Evolutionary conservation across 306 rosid genomes (phyloP), one percentile per base, ranked within the genome.

Genomic region (Medicago truncatula): DNA sequence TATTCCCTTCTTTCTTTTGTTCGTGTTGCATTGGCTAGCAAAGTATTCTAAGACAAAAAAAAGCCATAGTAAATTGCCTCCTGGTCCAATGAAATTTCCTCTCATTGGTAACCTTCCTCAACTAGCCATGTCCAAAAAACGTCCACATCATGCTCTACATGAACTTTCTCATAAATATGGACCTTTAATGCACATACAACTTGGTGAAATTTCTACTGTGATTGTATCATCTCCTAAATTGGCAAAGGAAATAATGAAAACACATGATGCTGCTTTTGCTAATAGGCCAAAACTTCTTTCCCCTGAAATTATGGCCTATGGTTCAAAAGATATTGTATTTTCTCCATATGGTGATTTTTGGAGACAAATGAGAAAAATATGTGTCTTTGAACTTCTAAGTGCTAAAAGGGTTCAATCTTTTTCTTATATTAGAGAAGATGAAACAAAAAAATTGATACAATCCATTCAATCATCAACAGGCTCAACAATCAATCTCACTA

Each of bases 41-140:
- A 76, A 44, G 8, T 12, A 40, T 54, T 54, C 39, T 54, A 76
- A 57, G 63, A 2, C 60, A 28, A 68, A 44, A 7, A 6, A 36
- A 15, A 20, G 40, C 46, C 25, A 2, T 54, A 31, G 2, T 70
- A 38, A 63, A 16, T 34, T 74, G 10, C 81, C 81, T 0, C 69
- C 69, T 63, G 76, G 81, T 12, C 81, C 76, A 59, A 69, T 4
- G 4, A 78, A 61, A 67, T 25, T 78, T 44, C 76, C 81, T 7
- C 3, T 78, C 52, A 78, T 78, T 17, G 81, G 81, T 4, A 77
- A 78, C 71, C 43, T 78, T 7, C 71, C 47, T 36, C 81, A 78
- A 78, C 41, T 78, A 68, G 81, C 69, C 11, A 15, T 63, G 23
- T 16, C 54, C 13, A 60, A 41, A 7, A 69, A 74, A 59, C 76